These are phyloP conservation scores for Mycena haematopus DNA, from an alignment of 768 basidiomycete species.

Conservation along the genomic window DNA sequence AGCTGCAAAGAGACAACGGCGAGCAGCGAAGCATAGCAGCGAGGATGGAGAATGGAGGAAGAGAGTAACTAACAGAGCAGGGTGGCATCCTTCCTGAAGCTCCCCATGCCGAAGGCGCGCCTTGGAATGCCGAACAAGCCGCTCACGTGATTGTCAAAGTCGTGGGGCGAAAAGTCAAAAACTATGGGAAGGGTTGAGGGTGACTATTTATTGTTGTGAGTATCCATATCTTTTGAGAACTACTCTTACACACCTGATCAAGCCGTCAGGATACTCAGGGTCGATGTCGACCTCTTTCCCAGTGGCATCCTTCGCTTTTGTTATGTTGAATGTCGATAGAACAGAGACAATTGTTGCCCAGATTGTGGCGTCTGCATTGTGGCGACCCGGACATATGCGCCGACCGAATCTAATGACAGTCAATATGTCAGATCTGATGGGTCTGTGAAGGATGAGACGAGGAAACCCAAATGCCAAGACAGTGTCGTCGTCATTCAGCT, in stretches of 20 bases:
- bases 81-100: too few relatives aligned
- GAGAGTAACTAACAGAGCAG: too few relatives aligned
- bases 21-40: too few relatives aligned
- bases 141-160: too few relatives aligned
- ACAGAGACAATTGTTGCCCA: slow-evolving; percentile 16
- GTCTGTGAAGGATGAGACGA: not conserved
- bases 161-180: too few relatives aligned
- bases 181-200: slow-evolving; percentile 7
- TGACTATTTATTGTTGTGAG: slow-evolving; percentile 7
- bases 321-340: slow-evolving; percentile 14
- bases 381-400: slow-evolving; percentile 14
- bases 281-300: slow-evolving; percentile 52
- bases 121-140: too few relatives aligned
- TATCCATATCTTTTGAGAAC: not conserved
- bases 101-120: too few relatives aligned
- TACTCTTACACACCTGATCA: slow-evolving; percentile 5
- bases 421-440: not conserved
- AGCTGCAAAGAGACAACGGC: too few relatives aligned
- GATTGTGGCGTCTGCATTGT: slow-evolving; percentile 9
- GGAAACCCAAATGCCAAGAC: slow-evolving; percentile 17
- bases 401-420: slow-evolving; percentile 23
- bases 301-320: slow-evolving; percentile 44
- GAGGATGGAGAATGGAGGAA: too few relatives aligned
- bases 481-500: slow-evolving; percentile 14
- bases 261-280: slow-evolving; percentile 7